These are phyloP conservation scores for Agapanthus africanus DNA, from an alignment of 106 monocot species.

Conservation along the genomic window DNA sequence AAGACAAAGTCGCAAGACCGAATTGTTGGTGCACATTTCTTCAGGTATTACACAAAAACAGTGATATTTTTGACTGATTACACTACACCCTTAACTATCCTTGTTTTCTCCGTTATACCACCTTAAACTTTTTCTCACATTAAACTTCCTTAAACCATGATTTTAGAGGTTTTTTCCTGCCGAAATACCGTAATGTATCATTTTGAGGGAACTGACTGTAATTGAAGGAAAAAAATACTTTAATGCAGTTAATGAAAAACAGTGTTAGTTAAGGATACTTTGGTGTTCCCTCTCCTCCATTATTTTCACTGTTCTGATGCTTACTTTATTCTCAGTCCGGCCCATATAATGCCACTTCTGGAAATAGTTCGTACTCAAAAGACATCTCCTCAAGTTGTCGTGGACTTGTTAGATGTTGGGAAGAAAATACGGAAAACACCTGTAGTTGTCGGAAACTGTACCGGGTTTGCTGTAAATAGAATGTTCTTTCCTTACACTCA, in stretches of 20 bases:
- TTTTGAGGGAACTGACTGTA: too few relatives aligned
- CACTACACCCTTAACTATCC: not conserved
- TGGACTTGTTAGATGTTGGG: constrained; percentile 83
- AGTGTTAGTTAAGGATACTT: too few relatives aligned
- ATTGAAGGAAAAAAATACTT: too few relatives aligned
- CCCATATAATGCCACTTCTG: constrained; percentile 94
- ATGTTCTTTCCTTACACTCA: constrained; percentile 99
- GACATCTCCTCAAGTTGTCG: constrained; percentile 87
- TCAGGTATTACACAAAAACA: constrained; percentile 48
- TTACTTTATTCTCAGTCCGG: constrained; percentile 52
- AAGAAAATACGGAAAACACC: constrained; percentile 92
- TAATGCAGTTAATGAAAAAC: too few relatives aligned
- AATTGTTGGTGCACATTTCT: constrained; percentile 92
- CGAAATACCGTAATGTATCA: too few relatives aligned
- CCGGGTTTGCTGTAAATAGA: constrained; percentile 96
- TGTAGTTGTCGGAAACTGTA: constrained; percentile 88
- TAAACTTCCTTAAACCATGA: too few relatives aligned
- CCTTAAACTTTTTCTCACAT: not conserved
- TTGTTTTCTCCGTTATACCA: not conserved
- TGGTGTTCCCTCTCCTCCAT: too few relatives aligned
- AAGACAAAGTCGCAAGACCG: constrained; percentile 71
- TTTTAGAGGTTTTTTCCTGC: too few relatives aligned
- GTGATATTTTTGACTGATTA: not conserved
- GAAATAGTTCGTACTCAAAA: constrained; percentile 84
- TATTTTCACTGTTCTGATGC: too few relatives aligned